A percentile compares a stretch with the other conserved stretches of the same genome.
Evolutionary conservation across 768 basidiomycete genomes (phyloP).

Genomic region (Trametes sanguinea): DNA sequence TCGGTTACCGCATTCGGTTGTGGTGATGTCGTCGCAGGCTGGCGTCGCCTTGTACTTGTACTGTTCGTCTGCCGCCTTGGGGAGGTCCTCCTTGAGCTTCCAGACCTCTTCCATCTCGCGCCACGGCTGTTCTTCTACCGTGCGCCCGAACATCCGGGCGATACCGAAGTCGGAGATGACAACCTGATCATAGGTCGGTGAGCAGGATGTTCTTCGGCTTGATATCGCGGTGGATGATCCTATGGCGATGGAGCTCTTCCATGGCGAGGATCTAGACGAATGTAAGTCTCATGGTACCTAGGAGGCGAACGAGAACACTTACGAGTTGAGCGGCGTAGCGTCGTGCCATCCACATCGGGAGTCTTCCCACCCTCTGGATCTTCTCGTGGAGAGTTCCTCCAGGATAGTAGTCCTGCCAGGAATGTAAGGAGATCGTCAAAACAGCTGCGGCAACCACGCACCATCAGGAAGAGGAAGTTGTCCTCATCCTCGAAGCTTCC

Average conservation of each 20-base stretch:
- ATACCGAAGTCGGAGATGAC: conserved; percentile 30
- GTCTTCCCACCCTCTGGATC: conserved; percentile 5
- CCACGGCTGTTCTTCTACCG: conserved; percentile 11
- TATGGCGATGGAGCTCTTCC: conserved; percentile 2
- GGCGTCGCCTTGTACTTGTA: background rate
- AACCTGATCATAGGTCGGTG: conserved; percentile 17
- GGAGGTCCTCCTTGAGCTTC: conserved; percentile 2
- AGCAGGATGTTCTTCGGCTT: conserved; percentile 33
- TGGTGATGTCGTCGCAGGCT: no score
- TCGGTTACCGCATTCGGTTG: conserved; percentile 37
- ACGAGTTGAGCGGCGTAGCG: conserved; percentile 23
- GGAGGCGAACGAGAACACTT: conserved; percentile 45
- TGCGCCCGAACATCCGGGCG: conserved; percentile 27
- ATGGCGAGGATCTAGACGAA: conserved; percentile 17
- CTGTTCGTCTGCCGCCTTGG: background rate
- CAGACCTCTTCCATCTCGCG: conserved; percentile 4
- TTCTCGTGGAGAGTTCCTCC: conserved; percentile 10
- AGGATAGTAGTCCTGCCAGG: conserved; percentile 11
- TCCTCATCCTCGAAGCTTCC: conserved; percentile 22
- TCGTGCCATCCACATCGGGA: conserved; percentile 10
- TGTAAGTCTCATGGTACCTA: background rate
- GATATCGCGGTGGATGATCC: conserved; percentile 32
- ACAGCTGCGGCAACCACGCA: background rate
- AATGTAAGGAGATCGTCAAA: background rate
- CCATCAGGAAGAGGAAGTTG: conserved; percentile 19